Base-by-base conservation (phyloP, 768 basidiomycete genomes). In the Zangia roseola region DNA sequence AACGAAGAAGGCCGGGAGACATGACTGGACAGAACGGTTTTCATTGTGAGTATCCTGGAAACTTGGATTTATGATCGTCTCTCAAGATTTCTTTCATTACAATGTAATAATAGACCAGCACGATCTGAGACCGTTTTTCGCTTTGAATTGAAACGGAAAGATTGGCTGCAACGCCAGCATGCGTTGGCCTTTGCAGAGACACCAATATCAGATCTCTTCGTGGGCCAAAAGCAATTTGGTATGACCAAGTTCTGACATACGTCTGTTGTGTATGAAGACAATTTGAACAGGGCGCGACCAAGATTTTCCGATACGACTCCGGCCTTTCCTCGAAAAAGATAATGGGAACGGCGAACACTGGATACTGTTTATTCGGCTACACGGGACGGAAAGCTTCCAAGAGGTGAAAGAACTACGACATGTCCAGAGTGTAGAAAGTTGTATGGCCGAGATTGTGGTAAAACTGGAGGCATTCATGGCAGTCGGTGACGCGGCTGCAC, bases 401-500 rank as follows among this genome's bases (percentile, higher is more conserved):
- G 55, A 49, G n/a, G 30, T 40, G 14, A 24, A 36, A 4, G 40
- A 52, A 10, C 20, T 25, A 6, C 52, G 9, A 19, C 55, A 9
- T 0, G 21, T 14, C 13, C 45, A 51, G 24, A 56, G 39, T 9
- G 14, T 63, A 4, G 49, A 47, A 25, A 37, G 33, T 6, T 65
- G 55, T 41, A 49, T 68, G 35, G 54, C 55, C 0, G 56, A 57
- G 16, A 52, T 67, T 7, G 47, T 68, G 5, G 1, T 20, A 3
- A 65, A 56, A 25, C 47, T 67, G 19, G 67, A 67, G 16, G 40
- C 39, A 14, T 65, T 69, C 21, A 59, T 69, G 36, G 30, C 43
- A 31, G 33, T 57, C 1, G 54, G 61, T 10, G 63, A 64, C 21
- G 56, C 51, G 4, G 25, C 59, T 19, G 45, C 61, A 5, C 56